Percentiles rank a stretch among this genome's conserved stretches.
phyloP scores from a whole-genome alignment of 768 basidiomycete genomes.

The Lanmaoa pseudosensibilis region DNA sequence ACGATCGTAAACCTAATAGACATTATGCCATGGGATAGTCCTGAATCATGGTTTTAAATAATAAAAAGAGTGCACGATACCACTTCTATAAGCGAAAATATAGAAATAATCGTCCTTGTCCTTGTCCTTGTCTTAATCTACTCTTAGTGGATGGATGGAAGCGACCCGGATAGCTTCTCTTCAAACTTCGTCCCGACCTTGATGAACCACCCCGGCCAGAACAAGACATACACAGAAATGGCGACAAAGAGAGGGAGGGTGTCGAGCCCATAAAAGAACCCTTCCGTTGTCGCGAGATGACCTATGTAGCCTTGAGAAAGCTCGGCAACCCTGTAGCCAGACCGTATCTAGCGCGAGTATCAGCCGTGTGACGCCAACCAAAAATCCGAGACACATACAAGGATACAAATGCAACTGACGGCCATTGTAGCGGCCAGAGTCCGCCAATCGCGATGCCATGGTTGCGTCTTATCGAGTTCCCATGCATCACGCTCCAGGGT shows the following conservation, averaged over 20 bases:
- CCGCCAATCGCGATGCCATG: constrained; percentile 61
- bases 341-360: constrained; percentile 52
- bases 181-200: not conserved
- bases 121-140: no score
- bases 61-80: no score
- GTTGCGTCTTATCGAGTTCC: constrained; percentile 35
- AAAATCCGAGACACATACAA: constrained; percentile 41
- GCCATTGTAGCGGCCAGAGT: constrained; percentile 49
- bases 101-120: not conserved
- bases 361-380: not conserved
- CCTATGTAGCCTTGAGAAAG: constrained; percentile 63
- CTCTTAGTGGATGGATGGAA: not conserved
- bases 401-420: constrained; percentile 60
- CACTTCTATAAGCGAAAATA: not conserved
- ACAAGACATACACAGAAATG: constrained; percentile 51
- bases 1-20: not conserved
- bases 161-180: constrained; percentile 29
- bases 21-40: not conserved
- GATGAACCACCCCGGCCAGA: constrained; percentile 69
- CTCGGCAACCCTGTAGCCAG: constrained; percentile 59
- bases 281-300: constrained; percentile 55
- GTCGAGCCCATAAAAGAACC: constrained; percentile 66
- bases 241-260: constrained; percentile 66
- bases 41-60: not conserved
- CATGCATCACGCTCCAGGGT: constrained; percentile 37